Percentiles rank a stretch among this genome's conserved stretches.
Evolutionary conservation across 108 stramenopile genomes (phyloP).

Genomic region (Phaeodactylum tricornutum): DNA sequence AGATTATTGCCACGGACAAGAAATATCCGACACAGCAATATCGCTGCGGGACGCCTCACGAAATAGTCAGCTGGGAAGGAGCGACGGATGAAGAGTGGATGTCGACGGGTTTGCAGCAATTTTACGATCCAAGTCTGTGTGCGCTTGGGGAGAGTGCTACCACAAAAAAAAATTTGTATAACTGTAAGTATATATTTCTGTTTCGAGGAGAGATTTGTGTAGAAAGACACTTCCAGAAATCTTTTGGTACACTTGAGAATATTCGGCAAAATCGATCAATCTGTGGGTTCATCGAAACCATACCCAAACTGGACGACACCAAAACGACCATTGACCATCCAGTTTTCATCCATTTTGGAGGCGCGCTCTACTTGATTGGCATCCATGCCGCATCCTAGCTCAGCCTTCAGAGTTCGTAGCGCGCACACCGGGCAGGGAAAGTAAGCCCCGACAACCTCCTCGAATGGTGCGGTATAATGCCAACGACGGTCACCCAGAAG

Average conservation of each 20-base stretch:
- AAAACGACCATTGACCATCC: conserved; percentile 83
- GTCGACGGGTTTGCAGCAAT: conserved; percentile 38
- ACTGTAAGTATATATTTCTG: too few relatives aligned
- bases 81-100: conserved; percentile 23
- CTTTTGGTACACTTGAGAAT: too few relatives aligned
- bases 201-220: too few relatives aligned
- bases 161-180: too few relatives aligned
- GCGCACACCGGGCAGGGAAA: conserved; percentile 89
- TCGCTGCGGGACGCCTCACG: conserved; percentile 40
- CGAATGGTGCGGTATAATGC: conserved; percentile 80
- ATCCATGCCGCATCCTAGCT: conserved; percentile 87
- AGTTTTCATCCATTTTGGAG: conserved; percentile 49
- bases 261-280: too few relatives aligned
- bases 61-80: conserved; percentile 40
- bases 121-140: conserved; percentile 57
- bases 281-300: too few relatives aligned
- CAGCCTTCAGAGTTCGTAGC: conserved; percentile 90
- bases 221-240: too few relatives aligned
- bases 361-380: conserved; percentile 59
- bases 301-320: conserved; percentile 84
- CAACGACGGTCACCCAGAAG: conserved; percentile 85
- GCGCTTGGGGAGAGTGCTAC: conserved; percentile 86
- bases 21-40: conserved; percentile 65
- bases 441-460: conserved; percentile 83
- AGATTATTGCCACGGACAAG: conserved; percentile 48